Conservation (phyloP, 495 filamentous ascomycete species). For the Xylaria venustula region DNA sequence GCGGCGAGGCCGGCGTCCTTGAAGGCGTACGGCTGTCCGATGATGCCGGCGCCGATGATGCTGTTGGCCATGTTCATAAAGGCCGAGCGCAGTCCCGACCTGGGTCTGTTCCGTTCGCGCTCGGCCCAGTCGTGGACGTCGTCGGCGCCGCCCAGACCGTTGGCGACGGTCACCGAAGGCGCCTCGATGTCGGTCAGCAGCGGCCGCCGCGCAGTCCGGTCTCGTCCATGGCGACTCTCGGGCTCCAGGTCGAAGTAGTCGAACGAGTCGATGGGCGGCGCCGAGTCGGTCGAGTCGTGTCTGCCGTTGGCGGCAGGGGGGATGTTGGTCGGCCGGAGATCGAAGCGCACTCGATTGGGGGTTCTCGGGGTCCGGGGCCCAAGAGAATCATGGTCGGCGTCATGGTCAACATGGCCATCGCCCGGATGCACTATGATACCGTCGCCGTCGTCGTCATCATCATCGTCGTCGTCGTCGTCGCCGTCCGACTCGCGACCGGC, state of each 20-base stretch:
- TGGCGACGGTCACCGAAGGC: conserved; percentile 80
- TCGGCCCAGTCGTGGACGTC: conserved; percentile 43
- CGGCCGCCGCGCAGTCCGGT: conserved; percentile 52
- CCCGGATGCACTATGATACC: conserved; percentile 38
- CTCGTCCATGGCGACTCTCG: conserved; percentile 41
- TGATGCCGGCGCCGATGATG: conserved; percentile 97
- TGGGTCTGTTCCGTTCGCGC: conserved; percentile 45
- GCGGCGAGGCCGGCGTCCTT: conserved; percentile 81
- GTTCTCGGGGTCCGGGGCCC: conserved; percentile 68
- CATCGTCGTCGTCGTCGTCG: conserved; percentile 4
- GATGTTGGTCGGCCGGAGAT: conserved; percentile 56
- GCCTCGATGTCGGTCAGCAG: conserved; percentile 85
- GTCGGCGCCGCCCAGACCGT: conserved; percentile 31
- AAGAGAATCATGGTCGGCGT: conserved; percentile 9
- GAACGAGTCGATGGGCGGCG: conserved; percentile 32
- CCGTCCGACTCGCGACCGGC: conserved; percentile 25
- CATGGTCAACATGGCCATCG: conserved; percentile 22
- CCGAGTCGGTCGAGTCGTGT: conserved; percentile 15
- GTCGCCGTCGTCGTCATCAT: conserved; percentile 25
- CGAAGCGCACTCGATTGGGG: conserved; percentile 83
- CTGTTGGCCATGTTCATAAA: conserved; percentile 99
- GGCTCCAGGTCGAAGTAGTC: conserved; percentile 42
- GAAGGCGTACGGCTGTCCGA: conserved; percentile 95
- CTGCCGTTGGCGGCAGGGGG: conserved; percentile 25
- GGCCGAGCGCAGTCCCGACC: conserved; percentile 46